Evolutionary conservation across 345 rosid genomes (phyloP).

Genomic region (Rubroshorea leprosula): DNA sequence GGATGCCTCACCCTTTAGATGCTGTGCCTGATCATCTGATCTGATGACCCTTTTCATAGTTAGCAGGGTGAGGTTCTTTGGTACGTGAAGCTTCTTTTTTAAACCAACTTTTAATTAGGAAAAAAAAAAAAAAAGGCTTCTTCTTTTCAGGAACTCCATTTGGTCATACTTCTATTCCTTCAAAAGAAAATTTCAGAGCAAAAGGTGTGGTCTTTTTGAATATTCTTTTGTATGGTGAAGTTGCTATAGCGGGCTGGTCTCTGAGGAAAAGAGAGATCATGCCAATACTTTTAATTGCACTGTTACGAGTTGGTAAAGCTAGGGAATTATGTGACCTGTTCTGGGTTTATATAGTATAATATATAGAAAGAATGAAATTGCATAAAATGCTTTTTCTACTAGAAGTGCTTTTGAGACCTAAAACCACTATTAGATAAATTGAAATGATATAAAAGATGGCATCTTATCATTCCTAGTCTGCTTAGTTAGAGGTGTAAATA

Average conservation of each 20-base stretch:
- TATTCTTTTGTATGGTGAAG: constrained; percentile 10
- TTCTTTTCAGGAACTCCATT: constrained; percentile 88
- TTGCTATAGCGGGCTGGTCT: constrained; percentile 6
- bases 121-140: constrained; percentile 51
- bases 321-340: not conserved
- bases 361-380: not conserved
- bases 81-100: constrained; percentile 21
- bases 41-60: constrained; percentile 13
- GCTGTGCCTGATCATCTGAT: not conserved
- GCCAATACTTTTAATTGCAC: not conserved
- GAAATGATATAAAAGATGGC: no score
- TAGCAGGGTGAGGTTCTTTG: constrained; percentile 17
- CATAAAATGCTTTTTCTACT: not conserved
- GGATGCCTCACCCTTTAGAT: constrained; percentile 7
- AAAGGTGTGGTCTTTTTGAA: constrained; percentile 67
- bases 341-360: not conserved
- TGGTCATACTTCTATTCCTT: constrained; percentile 70
- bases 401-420: no score
- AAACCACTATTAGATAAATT: no score
- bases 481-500: no score
- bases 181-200: constrained; percentile 76
- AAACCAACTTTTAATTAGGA: constrained; percentile 29
- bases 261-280: constrained; percentile 7
- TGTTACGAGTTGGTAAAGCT: not conserved
- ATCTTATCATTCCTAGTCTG: no score